A percentile compares a stretch with the other conserved stretches of the same genome.
Evolutionary conservation across 2,329 filamentous ascomycete species (phyloP).

Genomic region (Parascedosporium putredinis): DNA sequence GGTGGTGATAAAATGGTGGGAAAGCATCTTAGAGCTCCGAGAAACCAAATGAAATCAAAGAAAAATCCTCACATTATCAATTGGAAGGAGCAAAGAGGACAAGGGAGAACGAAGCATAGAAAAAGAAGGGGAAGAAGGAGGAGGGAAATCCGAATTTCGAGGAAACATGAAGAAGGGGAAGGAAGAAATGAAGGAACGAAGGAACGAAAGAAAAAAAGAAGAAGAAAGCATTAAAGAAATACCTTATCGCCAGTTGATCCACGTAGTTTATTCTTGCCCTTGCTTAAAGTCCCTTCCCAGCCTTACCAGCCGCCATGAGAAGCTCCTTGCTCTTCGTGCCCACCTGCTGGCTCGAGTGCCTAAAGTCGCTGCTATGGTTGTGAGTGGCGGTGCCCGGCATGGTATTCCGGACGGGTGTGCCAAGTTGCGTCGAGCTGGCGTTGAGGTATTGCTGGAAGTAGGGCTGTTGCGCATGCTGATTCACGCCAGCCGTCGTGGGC

Average conservation of each 20-base stretch:
- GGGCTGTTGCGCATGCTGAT: conserved; percentile 29
- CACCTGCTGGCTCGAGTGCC: conserved; percentile 51
- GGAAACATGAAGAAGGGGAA: conserved; percentile 13
- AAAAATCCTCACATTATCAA: too few species aligned
- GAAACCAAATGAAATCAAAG: too few species aligned
- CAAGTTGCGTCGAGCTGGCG: conserved; percentile 27
- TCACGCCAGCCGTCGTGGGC: conserved; percentile 14
- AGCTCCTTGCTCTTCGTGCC: conserved; percentile 82
- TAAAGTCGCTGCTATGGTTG: conserved; percentile 29
- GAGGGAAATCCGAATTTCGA: too few species aligned
- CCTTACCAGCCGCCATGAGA: conserved; percentile 75
- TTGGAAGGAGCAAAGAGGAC: neutral
- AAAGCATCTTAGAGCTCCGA: too few species aligned
- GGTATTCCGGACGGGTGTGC: neutral
- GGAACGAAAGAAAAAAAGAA: conserved; percentile 2
- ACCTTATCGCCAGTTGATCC: conserved; percentile 67
- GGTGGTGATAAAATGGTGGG: too few species aligned
- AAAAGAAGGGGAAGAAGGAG: too few species aligned
- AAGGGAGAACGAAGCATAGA: too few species aligned
- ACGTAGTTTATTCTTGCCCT: conserved; percentile 76
- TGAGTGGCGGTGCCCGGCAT: conserved; percentile 10
- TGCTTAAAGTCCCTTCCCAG: conserved; percentile 87
- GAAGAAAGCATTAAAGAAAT: conserved; percentile 50
- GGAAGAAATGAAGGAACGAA: conserved; percentile 9
- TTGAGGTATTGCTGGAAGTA: conserved; percentile 48